Evolutionary conservation across 2,329 filamentous ascomycete species (phyloP), one percentile per base, ranked within the genome.

Genomic region (Fonsecaea nubica): DNA sequence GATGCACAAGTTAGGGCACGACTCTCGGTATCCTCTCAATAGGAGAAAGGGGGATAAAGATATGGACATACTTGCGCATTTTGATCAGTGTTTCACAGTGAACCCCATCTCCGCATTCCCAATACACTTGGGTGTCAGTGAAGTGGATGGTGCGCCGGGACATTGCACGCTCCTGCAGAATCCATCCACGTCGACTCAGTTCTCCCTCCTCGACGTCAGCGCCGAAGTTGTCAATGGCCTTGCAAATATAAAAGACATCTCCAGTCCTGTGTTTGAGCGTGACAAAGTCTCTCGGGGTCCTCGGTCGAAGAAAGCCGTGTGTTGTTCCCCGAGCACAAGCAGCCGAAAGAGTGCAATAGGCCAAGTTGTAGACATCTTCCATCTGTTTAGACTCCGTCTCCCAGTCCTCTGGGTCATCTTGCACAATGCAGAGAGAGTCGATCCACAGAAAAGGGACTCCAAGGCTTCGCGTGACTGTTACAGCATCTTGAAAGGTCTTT

Each of bases 31-130:
- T 4, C 30, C 30, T 32, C 30, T 32, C 30, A 6, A 32, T 32
- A 32, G 30, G 5, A 32, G 30, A 32, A 32, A 6, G 30, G 30
- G 30, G 30, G 30, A 32, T 32, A 2, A 32, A 6, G 5, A 6
- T 32, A 2, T 4, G 5, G 18, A 54, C 50, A 30, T 25, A 54
- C 50, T 54, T 54, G 50, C 25, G 50, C 50, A 54, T 25, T 32
- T 25, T 54, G 50, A 13, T 54, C 1, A 54, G 33, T 30, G 50
- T 54, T 25, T 54, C 50, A 30, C 50, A 54, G 4, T 25, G 50
- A n/a, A 54, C 25, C 8, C 50, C 50, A 15, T 25, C 15, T 8
- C 50, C 50, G 30, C 54, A 57, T 45, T 45, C 40, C 40, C 40
- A 45, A 18, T 15, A 45, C 40, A 45, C 13, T 18, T 45, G 40